Percentiles rank a stretch among this genome's conserved stretches.
These are phyloP conservation scores for Alternaria tenuissima DNA, from an alignment of 2,329 filamentous ascomycete genomes.

Conservation along the genomic window DNA sequence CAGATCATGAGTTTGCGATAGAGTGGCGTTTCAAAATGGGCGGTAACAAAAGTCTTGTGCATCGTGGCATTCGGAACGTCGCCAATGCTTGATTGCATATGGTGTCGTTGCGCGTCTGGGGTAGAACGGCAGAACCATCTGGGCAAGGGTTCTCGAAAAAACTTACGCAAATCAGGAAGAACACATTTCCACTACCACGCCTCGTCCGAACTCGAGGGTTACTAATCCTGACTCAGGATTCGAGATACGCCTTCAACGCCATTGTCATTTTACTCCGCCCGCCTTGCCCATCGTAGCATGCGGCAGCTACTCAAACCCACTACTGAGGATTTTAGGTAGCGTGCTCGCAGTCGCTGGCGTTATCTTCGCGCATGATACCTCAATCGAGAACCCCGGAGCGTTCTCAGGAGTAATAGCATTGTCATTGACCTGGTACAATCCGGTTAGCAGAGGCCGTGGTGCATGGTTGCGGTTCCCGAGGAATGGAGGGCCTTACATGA, in stretches of 20 bases:
- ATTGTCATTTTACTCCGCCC: slow-evolving; percentile 1
- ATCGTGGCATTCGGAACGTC: not conserved
- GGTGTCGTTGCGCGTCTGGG: not conserved
- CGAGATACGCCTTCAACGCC: not conserved
- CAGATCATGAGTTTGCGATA: not conserved
- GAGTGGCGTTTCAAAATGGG: not conserved
- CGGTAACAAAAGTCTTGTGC: not conserved
- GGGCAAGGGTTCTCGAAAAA: not conserved
- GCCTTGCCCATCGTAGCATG: not conserved
- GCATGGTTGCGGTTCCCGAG: not conserved
- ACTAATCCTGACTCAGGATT: not conserved
- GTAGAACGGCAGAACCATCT: not conserved
- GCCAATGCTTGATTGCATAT: not conserved
- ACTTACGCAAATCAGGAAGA: not conserved
- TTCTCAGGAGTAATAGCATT: slow-evolving; percentile 40
- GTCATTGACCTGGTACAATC: slow-evolving; percentile 28
- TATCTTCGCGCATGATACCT: slow-evolving; percentile 51
- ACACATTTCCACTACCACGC: not conserved
- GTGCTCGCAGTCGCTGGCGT: slow-evolving; percentile 39
- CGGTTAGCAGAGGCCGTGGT: not conserved
- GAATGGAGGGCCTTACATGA: not conserved
- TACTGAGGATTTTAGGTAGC: slow-evolving; percentile 21
- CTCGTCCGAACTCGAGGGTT: not conserved
- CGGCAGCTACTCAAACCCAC: slow-evolving; percentile 12
- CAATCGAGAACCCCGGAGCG: slow-evolving; percentile 51